Percentiles rank a stretch among this genome's conserved stretches.
Evolutionary conservation across 129 eudicot genomes (phyloP).

Genomic region (Flaveria robusta): DNA sequence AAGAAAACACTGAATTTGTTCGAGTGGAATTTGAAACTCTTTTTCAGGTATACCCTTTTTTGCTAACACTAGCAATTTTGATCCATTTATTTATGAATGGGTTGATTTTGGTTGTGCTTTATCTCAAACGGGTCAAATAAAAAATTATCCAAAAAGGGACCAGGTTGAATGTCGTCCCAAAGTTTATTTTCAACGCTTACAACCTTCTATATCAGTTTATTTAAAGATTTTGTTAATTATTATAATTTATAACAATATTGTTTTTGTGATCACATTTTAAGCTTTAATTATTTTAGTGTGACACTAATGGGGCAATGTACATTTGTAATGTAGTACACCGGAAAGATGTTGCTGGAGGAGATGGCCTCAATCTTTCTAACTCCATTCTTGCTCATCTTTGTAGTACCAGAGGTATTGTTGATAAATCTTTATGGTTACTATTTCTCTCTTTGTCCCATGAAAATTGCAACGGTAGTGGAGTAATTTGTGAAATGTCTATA

Average conservation of each 20-base stretch:
- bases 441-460: not conserved
- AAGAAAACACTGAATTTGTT: slow-evolving; percentile 71
- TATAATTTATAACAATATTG: not conserved
- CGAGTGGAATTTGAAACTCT: slow-evolving; percentile 83
- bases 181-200: not conserved
- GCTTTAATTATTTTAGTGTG: not conserved
- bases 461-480: not conserved
- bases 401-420: slow-evolving; percentile 76
- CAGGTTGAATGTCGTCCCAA: not conserved
- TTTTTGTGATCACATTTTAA: not conserved
- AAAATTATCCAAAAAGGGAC: not conserved
- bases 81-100: not conserved
- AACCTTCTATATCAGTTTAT: not conserved
- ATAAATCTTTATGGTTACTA: not conserved
- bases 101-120: not conserved
- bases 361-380: slow-evolving; percentile 96
- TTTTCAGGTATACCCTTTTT: slow-evolving; percentile 64
- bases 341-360: slow-evolving; percentile 93
- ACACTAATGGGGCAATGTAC: slow-evolving; percentile 20
- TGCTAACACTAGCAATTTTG: not conserved
- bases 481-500: not conserved
- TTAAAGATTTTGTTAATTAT: not conserved
- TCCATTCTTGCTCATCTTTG: slow-evolving; percentile 82
- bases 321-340: slow-evolving; percentile 68
- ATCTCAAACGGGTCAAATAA: slow-evolving; percentile 4